Evolutionary conservation across 23 red algal genomes (phyloP), one percentile per base, ranked within the genome.

Genomic region (Gracilaria vermiculophylla): DNA sequence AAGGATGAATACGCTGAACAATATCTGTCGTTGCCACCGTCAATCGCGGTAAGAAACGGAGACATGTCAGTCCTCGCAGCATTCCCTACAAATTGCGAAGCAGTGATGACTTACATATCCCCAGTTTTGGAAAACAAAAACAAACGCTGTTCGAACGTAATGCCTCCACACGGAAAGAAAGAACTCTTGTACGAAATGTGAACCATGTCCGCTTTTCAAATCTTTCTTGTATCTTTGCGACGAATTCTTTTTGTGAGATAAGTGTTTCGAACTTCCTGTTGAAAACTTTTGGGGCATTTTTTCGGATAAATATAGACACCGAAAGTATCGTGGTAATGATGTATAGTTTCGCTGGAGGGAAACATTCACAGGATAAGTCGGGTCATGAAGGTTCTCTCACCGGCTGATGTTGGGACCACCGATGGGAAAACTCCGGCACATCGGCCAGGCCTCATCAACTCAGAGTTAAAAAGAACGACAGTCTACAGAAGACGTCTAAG

Each of bases 1-100:
- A 73, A 73, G 19, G 10, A 73, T 48, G 42, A 73, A 73, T 28
- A 73, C n/a, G 23, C 67, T 73, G 42, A 73, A 73, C n/a, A 73
- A 28, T 27, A 73, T 73, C 67, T 73, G 40, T 4, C 47, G 23
- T 4, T 73, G 23, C 16, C 58, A 13, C 8, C 5, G 15, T 64
- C 5, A 64, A 32, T 34, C 1, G 17, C 29, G 29, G 29, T 64
- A 17, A 64, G 21, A 9, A 1, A 24, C 10, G 35, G 28, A 7
- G 5, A 35, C 5, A 36, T 64, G 58, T 64, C 15, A 64, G 58
- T 64, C 29, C 16, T 28, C 35, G 28, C 16, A 58, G 29, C 24
- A 58, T 29, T 21, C n/a, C 3, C 32, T 42, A 24, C 40, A 73
- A 2, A 73, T n/a, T n/a, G n/a, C n/a, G n/a, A n/a, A n/a, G n/a